These are phyloP conservation scores for Colletotrichum shisoi DNA, from an alignment of 2,329 filamentous ascomycete species.

Conservation along the genomic window DNA sequence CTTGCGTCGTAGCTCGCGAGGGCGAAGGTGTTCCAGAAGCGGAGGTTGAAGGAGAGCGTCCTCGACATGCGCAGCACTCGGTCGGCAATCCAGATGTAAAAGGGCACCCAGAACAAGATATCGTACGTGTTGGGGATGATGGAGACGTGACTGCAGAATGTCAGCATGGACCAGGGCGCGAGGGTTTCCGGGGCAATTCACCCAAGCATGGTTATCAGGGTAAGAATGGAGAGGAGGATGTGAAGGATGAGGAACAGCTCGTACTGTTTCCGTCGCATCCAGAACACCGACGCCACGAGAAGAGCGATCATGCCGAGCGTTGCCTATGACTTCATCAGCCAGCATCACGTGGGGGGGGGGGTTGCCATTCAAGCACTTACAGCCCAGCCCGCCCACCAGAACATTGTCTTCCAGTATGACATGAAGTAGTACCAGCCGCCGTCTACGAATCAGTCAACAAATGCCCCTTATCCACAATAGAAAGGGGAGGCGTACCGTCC, in stretches of 20 bases:
- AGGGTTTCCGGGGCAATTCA: conserved; percentile 48
- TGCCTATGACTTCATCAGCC: conserved; percentile 45
- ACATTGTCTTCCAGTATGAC: conserved; percentile 53
- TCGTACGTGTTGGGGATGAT: conserved; percentile 61
- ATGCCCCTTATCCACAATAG: conserved; percentile 7
- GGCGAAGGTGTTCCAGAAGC: conserved; percentile 50
- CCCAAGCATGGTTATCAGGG: conserved; percentile 61
- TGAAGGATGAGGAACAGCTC: conserved; percentile 60
- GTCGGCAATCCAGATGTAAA: conserved; percentile 60
- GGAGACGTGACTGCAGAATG: conserved; percentile 55
- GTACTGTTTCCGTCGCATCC: conserved; percentile 61
- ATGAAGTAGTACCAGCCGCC: conserved; percentile 51
- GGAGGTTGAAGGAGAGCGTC: conserved; percentile 52
- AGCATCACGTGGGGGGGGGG: neutral
- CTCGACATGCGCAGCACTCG: conserved; percentile 56
- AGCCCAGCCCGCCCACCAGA: conserved; percentile 60
- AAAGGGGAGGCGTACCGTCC: conserved; percentile 42
- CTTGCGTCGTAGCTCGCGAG: conserved; percentile 48
- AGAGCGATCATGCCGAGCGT: conserved; percentile 57
- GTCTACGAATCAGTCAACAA: conserved; percentile 43
- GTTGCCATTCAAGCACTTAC: conserved; percentile 44
- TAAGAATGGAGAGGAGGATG: conserved; percentile 59
- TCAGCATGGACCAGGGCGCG: neutral
- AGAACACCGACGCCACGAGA: conserved; percentile 59
- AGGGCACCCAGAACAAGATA: conserved; percentile 58